A percentile compares a stretch with the other conserved stretches of the same genome.
Evolutionary conservation across 371 early-diverging fungal genomes (phyloP).

Genomic region (Mortierella polycephala): DNA sequence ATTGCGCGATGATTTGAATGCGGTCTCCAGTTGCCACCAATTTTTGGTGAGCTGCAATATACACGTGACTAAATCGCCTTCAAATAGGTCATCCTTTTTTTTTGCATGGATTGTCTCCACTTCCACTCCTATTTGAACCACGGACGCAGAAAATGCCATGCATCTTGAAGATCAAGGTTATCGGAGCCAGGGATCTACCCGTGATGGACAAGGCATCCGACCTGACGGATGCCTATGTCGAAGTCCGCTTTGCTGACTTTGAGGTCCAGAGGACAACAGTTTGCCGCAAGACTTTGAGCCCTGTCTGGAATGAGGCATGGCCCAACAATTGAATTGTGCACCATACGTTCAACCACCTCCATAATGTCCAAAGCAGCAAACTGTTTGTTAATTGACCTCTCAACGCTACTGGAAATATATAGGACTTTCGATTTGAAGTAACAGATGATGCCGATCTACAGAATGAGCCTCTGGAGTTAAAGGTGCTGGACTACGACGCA

Average conservation of each 20-base stretch:
- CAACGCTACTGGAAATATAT: not conserved
- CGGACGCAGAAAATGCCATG: slow-evolving; percentile 67
- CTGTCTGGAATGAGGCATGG: slow-evolving; percentile 77
- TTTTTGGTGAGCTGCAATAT: too few relatives aligned
- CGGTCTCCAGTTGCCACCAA: too few relatives aligned
- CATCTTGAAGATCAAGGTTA: slow-evolving; percentile 76
- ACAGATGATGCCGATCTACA: slow-evolving; percentile 77
- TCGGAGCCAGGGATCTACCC: slow-evolving; percentile 78
- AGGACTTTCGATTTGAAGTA: slow-evolving; percentile 70
- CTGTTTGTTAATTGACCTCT: too few relatives aligned
- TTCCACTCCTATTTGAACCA: not conserved
- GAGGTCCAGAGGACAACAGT: slow-evolving; percentile 71
- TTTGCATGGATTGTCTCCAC: not conserved
- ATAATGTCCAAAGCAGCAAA: too few relatives aligned
- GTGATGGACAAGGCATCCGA: slow-evolving; percentile 83
- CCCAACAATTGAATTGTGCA: not conserved
- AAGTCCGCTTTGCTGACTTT: slow-evolving; percentile 75
- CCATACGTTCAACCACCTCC: too few relatives aligned
- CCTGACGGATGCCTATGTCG: slow-evolving; percentile 81
- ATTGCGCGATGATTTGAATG: too few relatives aligned
- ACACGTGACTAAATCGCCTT: not conserved
- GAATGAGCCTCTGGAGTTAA: slow-evolving; percentile 80
- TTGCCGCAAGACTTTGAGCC: slow-evolving; percentile 73
- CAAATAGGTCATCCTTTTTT: not conserved
- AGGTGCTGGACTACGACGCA: slow-evolving; percentile 80